A percentile compares a stretch with the other conserved stretches of the same genome.
These are phyloP conservation scores for Fusarium aywerte DNA, from an alignment of 2,329 filamentous ascomycete genomes.

Conservation along the genomic window DNA sequence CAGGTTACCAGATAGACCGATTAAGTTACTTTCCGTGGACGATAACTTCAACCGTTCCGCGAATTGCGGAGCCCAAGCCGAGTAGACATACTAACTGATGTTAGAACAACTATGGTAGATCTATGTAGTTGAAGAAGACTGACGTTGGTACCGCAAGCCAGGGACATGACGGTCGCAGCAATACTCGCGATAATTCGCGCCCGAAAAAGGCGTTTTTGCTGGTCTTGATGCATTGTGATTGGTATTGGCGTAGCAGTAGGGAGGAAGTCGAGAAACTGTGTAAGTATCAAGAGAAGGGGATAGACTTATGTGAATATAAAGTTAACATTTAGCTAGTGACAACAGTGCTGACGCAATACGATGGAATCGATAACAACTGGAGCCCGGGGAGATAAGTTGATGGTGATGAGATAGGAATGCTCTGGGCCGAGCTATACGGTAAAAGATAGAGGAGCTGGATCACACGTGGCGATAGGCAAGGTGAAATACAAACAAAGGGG, in stretches of 20 bases:
- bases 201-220: constrained; percentile 59
- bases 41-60: constrained; percentile 86
- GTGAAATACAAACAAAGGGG: constrained; percentile 3
- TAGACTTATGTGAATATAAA: constrained; percentile 14
- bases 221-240: constrained; percentile 43
- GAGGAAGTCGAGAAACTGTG: not conserved
- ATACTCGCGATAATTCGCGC: constrained; percentile 84
- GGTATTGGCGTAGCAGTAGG: not conserved
- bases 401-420: constrained; percentile 14
- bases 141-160: constrained; percentile 95
- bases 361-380: constrained; percentile 9
- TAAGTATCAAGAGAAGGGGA: constrained; percentile 1
- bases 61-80: constrained; percentile 96
- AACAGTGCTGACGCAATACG: constrained; percentile 25
- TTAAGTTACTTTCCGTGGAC: constrained; percentile 92
- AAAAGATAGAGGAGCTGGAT: not conserved
- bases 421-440: constrained; percentile 3
- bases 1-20: constrained; percentile 85
- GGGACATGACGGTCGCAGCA: constrained; percentile 83
- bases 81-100: constrained; percentile 86
- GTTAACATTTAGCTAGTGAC: constrained; percentile 34
- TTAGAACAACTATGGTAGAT: constrained; percentile 11
- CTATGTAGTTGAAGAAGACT: constrained; percentile 46
- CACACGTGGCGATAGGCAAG: constrained; percentile 21
- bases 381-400: constrained; percentile 1